Evolutionary conservation across 106 monocot genomes (phyloP), one percentile per base, ranked within the genome.

Genomic region (Vanilla planifolia): DNA sequence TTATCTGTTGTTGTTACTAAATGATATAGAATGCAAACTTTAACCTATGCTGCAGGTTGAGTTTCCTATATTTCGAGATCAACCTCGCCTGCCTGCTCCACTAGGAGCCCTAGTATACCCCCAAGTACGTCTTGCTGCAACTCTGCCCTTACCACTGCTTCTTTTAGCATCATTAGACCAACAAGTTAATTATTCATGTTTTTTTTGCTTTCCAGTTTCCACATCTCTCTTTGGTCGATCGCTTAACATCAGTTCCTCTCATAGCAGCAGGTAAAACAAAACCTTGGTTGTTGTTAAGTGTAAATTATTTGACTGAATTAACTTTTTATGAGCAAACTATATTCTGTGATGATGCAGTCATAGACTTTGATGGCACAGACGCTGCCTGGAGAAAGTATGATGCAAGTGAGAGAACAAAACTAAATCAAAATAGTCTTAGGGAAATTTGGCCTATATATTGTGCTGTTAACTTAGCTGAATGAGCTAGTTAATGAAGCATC

Each of bases 341-440:
- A 8, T 58, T 25, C 25, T 76, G 32, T 34, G 19, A 2, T 22
- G 23, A 34, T 89, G 68, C 80, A 85, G 89, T 65, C 8, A 81
- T 89, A 43, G 89, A 89, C 62, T 84, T 89, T 40, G 80, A 89
- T 68, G 80, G 83, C 70, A 85, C 89, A 32, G 89, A 84, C 63
- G 73, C 50, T 59, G 73, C 82, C 16, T 85, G 82, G 89, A 73
- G 75, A 64, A 90, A 82, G 64, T 90, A 89, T 67, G 89, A 89
- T 69, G 43, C 67, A 77, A 85, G 89, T 89, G 71, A 89, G 80
- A 59, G 59, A 81, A 59, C 50, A 62, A 48, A 43, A 48, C 67
- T 50, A 20, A 26, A 51, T 46, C 42, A 33, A 51, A 5, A 11
- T 42, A 42, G 10, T 42, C 42, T 14, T 42, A 42, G 42, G 3